Conservation (phyloP, 2,329 filamentous ascomycete genomes). For the Nemania diffusa region DNA sequence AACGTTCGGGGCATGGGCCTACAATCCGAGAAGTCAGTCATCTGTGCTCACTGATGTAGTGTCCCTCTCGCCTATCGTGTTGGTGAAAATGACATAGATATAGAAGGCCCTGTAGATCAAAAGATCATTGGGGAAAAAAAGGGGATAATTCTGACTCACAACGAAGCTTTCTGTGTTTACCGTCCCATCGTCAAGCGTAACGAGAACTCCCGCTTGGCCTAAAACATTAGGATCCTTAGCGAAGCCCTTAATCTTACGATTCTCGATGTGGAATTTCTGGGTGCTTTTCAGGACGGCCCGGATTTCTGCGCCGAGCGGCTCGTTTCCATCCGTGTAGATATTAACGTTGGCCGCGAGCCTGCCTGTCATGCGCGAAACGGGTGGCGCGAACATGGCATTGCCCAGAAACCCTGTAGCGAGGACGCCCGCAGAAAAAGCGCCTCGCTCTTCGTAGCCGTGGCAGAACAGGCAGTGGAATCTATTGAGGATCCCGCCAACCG, state of each 20-base stretch:
- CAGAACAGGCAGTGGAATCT: constrained; percentile 69
- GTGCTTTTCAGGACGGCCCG: constrained; percentile 43
- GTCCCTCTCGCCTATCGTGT: not conserved
- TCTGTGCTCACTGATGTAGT: not conserved
- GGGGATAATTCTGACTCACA: constrained; percentile 29
- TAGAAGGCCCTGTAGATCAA: not conserved
- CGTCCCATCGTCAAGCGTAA: constrained; percentile 51
- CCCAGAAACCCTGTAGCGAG: constrained; percentile 55
- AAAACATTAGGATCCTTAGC: constrained; percentile 35
- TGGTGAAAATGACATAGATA: not conserved
- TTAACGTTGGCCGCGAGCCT: constrained; percentile 57
- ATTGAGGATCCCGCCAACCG: constrained; percentile 41
- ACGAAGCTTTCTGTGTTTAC: constrained; percentile 54
- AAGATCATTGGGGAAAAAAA: not conserved
- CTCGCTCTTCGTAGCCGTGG: constrained; percentile 68
- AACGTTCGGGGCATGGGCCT: constrained; percentile 51
- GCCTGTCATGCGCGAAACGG: constrained; percentile 57
- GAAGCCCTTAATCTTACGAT: constrained; percentile 41
- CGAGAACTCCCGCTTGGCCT: constrained; percentile 41
- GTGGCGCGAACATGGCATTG: constrained; percentile 49
- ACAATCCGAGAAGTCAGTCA: constrained; percentile 11
- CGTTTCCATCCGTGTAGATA: constrained; percentile 62
- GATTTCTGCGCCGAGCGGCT: constrained; percentile 47
- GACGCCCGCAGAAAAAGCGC: constrained; percentile 57
- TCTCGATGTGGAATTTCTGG: constrained; percentile 53